Conservation (phyloP, 1,284 basidiomycete species). For the Testicularia cyperi region DNA sequence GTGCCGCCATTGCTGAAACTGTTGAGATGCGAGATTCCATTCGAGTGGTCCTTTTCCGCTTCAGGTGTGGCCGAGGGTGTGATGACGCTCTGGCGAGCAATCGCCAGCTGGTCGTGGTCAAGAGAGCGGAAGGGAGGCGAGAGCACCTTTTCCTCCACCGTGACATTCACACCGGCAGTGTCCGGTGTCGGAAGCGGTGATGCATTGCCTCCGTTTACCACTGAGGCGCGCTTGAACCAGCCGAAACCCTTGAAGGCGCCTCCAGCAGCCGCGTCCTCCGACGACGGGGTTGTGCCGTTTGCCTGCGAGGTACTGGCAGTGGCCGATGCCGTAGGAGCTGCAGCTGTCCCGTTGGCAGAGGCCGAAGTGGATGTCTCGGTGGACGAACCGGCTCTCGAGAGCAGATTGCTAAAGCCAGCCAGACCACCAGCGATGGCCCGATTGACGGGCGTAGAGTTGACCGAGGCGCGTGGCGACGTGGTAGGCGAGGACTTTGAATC, state of each 20-base stretch:
- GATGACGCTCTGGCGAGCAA: slow-evolving; percentile 17
- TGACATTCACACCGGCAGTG: neutral
- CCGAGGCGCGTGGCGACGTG: slow-evolving; percentile 3
- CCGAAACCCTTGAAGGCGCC: slow-evolving; percentile 29
- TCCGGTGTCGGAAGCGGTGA: neutral
- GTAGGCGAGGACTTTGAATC: neutral
- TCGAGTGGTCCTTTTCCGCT: neutral
- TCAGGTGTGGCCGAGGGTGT: slow-evolving; percentile 4
- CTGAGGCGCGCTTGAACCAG: slow-evolving; percentile 38
- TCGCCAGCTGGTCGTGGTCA: slow-evolving; percentile 40
- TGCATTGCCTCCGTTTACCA: slow-evolving; percentile 1
- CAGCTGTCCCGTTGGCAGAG: neutral
- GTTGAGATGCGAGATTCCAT: too few relatives aligned
- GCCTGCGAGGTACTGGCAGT: neutral
- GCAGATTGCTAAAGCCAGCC: slow-evolving; percentile 24
- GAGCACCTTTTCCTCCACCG: slow-evolving; percentile 29
- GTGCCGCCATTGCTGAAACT: neutral
- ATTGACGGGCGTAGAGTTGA: neutral
- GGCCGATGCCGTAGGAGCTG: slow-evolving; percentile 1
- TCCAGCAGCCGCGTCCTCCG: slow-evolving; percentile 5
- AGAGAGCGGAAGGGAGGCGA: slow-evolving; percentile 39
- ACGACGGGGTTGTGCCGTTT: neutral
- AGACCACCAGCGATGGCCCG: slow-evolving; percentile 19
- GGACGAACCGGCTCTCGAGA: slow-evolving; percentile 4
- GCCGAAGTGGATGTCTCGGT: neutral